phyloP scores from a whole-genome alignment of 352 stramenopile species.

The Chrysophaeum taylorii region DNA sequence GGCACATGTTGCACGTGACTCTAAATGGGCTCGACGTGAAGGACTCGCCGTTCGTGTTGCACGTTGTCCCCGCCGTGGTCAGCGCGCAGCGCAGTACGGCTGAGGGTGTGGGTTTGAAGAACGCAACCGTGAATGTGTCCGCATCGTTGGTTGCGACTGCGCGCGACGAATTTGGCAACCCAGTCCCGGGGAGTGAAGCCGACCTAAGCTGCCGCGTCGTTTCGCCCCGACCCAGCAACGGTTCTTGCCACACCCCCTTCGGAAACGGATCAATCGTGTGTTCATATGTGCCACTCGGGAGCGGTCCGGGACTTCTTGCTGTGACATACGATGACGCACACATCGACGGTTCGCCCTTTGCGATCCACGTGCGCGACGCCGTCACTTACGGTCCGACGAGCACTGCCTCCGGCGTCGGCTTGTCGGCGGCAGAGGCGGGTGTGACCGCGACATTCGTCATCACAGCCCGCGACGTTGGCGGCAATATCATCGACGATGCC shows the following conservation, averaged over 20 bases:
- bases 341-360: constrained; percentile 27
- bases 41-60: constrained; percentile 37
- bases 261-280: constrained; percentile 25
- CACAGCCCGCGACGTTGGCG: constrained; percentile 26
- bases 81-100: constrained; percentile 23
- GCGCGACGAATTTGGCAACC: constrained; percentile 27
- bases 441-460: constrained; percentile 26
- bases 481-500: constrained; percentile 25
- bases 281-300: constrained; percentile 20
- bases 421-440: constrained; percentile 22
- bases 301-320: constrained; percentile 15
- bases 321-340: constrained; percentile 28
- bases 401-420: constrained; percentile 23
- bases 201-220: constrained; percentile 26
- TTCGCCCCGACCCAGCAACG: constrained; percentile 17
- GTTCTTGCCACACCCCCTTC: constrained; percentile 12
- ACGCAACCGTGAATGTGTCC: constrained; percentile 19
- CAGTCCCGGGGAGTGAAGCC: constrained; percentile 23
- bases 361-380: constrained; percentile 21
- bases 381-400: constrained; percentile 19
- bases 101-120: constrained; percentile 23
- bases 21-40: constrained; percentile 23
- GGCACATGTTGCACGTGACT: constrained; percentile 27
- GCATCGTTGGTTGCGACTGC: constrained; percentile 24
- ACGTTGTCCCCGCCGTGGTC: constrained; percentile 28